A percentile compares a stretch with the other conserved stretches of the same genome.
Conservation (phyloP, 2,329 filamentous ascomycete genomes). For the Colletotrichum sp. region DNA sequence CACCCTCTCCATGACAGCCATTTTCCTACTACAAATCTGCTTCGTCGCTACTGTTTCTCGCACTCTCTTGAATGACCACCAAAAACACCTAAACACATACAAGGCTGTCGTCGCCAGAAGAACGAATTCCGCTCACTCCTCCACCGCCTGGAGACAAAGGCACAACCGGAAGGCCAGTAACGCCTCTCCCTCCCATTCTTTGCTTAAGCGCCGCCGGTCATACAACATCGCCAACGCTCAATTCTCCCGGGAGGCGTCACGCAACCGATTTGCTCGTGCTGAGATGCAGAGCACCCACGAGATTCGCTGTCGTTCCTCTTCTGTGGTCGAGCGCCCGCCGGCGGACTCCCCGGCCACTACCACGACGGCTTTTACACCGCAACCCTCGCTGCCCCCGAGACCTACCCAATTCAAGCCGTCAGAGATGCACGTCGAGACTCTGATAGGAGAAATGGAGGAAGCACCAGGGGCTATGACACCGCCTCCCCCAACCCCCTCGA, state of each 20-base stretch:
- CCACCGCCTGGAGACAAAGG: conserved; percentile 41
- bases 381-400: conserved; percentile 1
- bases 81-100: conserved; percentile 42
- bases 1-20: conserved; percentile 48
- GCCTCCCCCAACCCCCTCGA: conserved; percentile 38
- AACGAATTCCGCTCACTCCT: conserved; percentile 35
- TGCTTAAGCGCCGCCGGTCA: conserved; percentile 36
- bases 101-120: conserved; percentile 49
- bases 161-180: conserved; percentile 39
- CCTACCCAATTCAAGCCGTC: conserved; percentile 1
- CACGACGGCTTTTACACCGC: conserved; percentile 16
- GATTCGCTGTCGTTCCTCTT: conserved; percentile 45
- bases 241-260: conserved; percentile 30
- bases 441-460: conserved; percentile 8
- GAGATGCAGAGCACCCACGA: conserved; percentile 34
- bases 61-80: conserved; percentile 49
- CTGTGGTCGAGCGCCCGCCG: conserved; percentile 39
- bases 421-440: conserved; percentile 7
- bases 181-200: conserved; percentile 40
- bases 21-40: conserved; percentile 51
- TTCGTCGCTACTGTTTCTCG: conserved; percentile 50
- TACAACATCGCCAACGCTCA: conserved; percentile 31
- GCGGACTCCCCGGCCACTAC: conserved; percentile 26
- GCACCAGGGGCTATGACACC: conserved; percentile 31
- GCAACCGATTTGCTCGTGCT: conserved; percentile 26